Evolutionary conservation across 176 grass and related monocot genomes (phyloP).

Genomic region (Carex cristatella): DNA sequence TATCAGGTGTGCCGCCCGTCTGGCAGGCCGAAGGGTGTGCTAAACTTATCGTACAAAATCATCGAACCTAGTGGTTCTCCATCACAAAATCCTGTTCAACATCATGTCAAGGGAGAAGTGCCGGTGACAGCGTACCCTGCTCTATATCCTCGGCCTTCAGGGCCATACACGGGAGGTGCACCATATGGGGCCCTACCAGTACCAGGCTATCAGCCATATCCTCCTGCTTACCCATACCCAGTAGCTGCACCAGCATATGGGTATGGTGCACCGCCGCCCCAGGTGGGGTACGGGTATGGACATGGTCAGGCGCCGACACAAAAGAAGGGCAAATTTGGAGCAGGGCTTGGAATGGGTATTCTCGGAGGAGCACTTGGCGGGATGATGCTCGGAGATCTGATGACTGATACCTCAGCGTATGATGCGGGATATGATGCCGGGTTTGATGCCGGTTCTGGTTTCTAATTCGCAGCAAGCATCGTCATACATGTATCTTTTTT

Average conservation of each 20-base stretch:
- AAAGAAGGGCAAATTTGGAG: constrained; percentile 12
- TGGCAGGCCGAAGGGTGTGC: constrained; percentile 48
- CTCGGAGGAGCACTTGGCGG: constrained; percentile 21
- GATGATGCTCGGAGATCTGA: constrained; percentile 23
- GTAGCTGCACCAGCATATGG: constrained; percentile 28
- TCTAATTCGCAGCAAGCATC: not conserved
- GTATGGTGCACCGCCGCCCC: constrained; percentile 21
- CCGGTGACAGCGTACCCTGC: constrained; percentile 29
- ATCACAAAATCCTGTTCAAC: not conserved
- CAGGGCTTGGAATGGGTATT: constrained; percentile 17
- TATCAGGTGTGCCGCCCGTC: constrained; percentile 67
- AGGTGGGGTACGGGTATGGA: constrained; percentile 34
- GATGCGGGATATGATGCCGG: constrained; percentile 9
- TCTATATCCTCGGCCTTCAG: constrained; percentile 21
- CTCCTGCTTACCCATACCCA: constrained; percentile 17
- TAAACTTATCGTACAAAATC: constrained; percentile 61
- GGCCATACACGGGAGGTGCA: constrained; percentile 5
- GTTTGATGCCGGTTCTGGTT: not conserved
- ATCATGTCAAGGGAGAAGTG: not conserved
- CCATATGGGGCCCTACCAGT: constrained; percentile 22
- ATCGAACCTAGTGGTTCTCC: constrained; percentile 8
- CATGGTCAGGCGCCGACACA: not conserved
- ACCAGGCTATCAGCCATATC: constrained; percentile 25
- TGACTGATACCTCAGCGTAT: not conserved
- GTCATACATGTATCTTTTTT: not conserved